Evolutionary conservation across 164 flowering plant genomes (phyloP).

Genomic region (Platanus orientalis): DNA sequence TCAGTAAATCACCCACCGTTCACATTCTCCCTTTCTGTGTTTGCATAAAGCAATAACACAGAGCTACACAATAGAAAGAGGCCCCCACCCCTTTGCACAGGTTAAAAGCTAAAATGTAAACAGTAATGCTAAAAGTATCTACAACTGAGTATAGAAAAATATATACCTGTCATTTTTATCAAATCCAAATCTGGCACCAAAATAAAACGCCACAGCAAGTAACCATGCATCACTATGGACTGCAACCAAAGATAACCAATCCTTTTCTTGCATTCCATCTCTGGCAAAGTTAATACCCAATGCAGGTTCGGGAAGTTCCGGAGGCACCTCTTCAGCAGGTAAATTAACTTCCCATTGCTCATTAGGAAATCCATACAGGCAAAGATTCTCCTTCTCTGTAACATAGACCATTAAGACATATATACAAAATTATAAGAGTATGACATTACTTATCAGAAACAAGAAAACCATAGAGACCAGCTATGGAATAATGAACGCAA

Average conservation of each 20-base stretch:
- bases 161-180: slow-evolving; percentile 61
- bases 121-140: background rate
- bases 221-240: slow-evolving; percentile 95
- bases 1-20: too few species aligned
- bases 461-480: background rate
- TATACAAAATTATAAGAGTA: too few species aligned
- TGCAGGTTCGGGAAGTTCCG: slow-evolving; percentile 90
- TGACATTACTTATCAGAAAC: background rate
- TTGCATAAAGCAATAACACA: too few species aligned
- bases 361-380: slow-evolving; percentile 77
- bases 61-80: too few species aligned
- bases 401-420: background rate
- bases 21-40: too few species aligned
- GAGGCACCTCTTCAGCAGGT: slow-evolving; percentile 90
- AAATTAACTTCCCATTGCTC: slow-evolving; percentile 85
- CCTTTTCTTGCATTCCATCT: slow-evolving; percentile 88
- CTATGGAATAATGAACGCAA: background rate
- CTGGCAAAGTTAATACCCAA: slow-evolving; percentile 89
- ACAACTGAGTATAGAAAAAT: background rate
- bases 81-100: background rate
- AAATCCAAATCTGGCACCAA: slow-evolving; percentile 76
- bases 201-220: slow-evolving; percentile 72
- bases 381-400: slow-evolving; percentile 84
- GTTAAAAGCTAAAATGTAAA: background rate
- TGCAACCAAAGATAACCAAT: slow-evolving; percentile 82